Conservation (phyloP, 768 basidiomycete genomes). For the Termitomyces sp. region DNA sequence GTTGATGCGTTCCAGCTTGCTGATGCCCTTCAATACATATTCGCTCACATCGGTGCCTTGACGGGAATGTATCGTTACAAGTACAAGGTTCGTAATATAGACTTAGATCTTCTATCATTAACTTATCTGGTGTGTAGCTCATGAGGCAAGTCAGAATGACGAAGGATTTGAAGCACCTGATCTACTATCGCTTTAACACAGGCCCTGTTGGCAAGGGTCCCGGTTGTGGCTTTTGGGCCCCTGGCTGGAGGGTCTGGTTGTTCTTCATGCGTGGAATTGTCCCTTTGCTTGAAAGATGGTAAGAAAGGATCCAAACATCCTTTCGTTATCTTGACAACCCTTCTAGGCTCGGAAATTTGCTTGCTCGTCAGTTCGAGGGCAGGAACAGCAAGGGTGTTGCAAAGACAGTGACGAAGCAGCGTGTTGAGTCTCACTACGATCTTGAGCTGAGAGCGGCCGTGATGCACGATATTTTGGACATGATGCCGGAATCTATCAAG, state of each 20-base stretch:
- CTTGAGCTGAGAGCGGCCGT: constrained; percentile 95
- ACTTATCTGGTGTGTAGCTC: constrained; percentile 40
- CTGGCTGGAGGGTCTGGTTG: constrained; percentile 98
- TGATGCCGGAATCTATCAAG: constrained; percentile 99
- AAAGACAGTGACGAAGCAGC: constrained; percentile 98
- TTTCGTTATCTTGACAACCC: neutral
- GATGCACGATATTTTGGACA: constrained; percentile 99
- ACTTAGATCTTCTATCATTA: neutral
- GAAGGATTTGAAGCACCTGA: constrained; percentile 97
- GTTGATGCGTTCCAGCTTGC: constrained; percentile 99
- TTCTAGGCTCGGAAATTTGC: constrained; percentile 81
- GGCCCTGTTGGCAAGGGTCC: constrained; percentile 99
- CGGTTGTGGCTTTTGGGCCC: constrained; percentile 99
- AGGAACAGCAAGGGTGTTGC: constrained; percentile 95
- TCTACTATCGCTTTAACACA: constrained; percentile 99
- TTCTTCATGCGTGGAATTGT: constrained; percentile 99
- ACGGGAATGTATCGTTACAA: constrained; percentile 99
- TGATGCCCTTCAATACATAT: constrained; percentile 97
- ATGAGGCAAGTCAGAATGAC: constrained; percentile 99
- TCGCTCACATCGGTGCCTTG: constrained; percentile 93
- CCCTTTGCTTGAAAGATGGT: constrained; percentile 94
- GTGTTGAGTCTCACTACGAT: constrained; percentile 98
- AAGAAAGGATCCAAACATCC: constrained; percentile 11
- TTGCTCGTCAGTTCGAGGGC: constrained; percentile 98
- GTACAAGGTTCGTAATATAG: constrained; percentile 68